Evolutionary conservation across 306 rosid species (phyloP).

Genomic region (Crotalaria pallida): DNA sequence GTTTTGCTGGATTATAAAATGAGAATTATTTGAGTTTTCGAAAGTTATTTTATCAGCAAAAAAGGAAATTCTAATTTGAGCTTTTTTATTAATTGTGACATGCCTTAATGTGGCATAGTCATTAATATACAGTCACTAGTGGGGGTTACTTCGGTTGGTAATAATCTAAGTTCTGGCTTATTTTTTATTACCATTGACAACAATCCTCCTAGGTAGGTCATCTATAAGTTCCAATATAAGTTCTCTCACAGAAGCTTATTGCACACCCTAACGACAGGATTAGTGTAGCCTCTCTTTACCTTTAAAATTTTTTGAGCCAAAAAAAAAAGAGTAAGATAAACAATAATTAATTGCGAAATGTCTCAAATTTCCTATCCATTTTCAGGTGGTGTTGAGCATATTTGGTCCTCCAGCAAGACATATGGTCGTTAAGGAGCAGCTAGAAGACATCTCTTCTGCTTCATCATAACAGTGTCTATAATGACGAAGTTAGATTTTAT

Average conservation of each 20-base stretch:
- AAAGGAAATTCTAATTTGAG: too few species aligned
- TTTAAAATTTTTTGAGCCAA: background rate
- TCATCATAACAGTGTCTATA: slow-evolving; percentile 13
- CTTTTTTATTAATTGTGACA: background rate
- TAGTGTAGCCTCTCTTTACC: background rate
- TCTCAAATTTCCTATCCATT: slow-evolving; percentile 15
- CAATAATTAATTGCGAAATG: background rate
- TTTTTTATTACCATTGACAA: background rate
- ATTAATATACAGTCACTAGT: background rate
- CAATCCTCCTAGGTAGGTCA: background rate
- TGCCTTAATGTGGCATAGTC: background rate
- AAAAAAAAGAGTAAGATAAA: background rate
- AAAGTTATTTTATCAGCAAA: too few species aligned
- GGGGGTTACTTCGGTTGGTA: background rate
- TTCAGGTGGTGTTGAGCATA: slow-evolving; percentile 79
- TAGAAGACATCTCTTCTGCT: slow-evolving; percentile 29
- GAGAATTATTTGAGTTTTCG: background rate
- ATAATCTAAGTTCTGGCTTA: background rate
- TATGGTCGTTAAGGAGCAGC: slow-evolving; percentile 26
- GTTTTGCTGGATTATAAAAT: background rate
- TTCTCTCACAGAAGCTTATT: slow-evolving; percentile 1
- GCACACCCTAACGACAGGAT: background rate
- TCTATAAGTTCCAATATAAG: background rate
- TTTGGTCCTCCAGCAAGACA: slow-evolving; percentile 70
- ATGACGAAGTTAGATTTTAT: slow-evolving; percentile 21